Percentiles rank a stretch among this genome's conserved stretches.
Conservation (phyloP, 2,329 filamentous ascomycete species). For the Colletotrichum truncatum region DNA sequence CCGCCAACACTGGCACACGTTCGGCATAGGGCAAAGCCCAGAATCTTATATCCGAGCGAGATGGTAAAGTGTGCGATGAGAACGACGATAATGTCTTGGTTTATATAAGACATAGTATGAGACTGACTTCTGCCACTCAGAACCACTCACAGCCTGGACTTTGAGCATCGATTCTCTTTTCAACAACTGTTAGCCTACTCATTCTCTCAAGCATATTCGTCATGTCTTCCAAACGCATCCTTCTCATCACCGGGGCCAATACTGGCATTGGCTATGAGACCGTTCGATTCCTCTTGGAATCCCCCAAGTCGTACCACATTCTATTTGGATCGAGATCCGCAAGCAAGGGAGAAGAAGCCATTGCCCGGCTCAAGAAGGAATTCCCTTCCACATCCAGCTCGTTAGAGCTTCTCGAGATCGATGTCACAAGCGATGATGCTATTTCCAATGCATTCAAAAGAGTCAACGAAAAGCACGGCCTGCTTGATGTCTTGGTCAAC, state of each 20-base stretch:
- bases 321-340: constrained; percentile 62
- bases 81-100: background rate
- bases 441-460: constrained; percentile 39
- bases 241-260: constrained; percentile 71
- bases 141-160: too few species aligned
- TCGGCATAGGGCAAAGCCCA: background rate
- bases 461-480: constrained; percentile 37
- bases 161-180: too few species aligned
- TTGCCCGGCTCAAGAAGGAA: constrained; percentile 50
- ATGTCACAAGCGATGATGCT: constrained; percentile 61
- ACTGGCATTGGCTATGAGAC: constrained; percentile 68
- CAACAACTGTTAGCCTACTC: too few species aligned
- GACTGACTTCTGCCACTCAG: too few species aligned
- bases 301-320: constrained; percentile 60
- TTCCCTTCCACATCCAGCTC: constrained; percentile 49
- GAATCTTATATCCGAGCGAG: constrained; percentile 14
- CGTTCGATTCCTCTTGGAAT: constrained; percentile 61
- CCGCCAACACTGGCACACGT: background rate
- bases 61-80: background rate
- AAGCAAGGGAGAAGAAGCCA: constrained; percentile 59
- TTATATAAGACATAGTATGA: too few species aligned
- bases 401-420: constrained; percentile 58
- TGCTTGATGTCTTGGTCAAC: constrained; percentile 45
- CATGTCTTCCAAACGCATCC: constrained; percentile 39
- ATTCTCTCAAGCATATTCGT: background rate